These are phyloP conservation scores for Nakazawaea laoshanensis DNA, from an alignment of 805 yeast genomes.

Conservation along the genomic window DNA sequence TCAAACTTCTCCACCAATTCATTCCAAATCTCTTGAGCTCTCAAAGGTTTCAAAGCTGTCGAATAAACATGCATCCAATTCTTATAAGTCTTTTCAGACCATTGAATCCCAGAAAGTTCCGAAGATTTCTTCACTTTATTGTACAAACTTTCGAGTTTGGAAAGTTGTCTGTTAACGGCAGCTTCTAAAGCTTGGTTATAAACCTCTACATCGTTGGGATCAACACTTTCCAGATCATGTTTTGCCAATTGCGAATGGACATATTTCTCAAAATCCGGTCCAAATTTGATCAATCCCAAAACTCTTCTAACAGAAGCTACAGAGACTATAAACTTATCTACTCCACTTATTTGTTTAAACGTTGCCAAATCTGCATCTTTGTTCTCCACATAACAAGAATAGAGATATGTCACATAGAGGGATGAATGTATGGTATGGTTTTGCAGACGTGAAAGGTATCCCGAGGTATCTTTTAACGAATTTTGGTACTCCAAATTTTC, in stretches of 20 bases:
- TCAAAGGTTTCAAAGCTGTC: conserved; percentile 23
- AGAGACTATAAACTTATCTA: conserved; percentile 1
- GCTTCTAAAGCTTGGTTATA: conserved; percentile 2
- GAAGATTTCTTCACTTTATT: conserved; percentile 9
- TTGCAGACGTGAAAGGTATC: not conserved
- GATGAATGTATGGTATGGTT: conserved; percentile 1
- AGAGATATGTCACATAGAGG: conserved; percentile 5
- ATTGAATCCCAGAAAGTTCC: conserved; percentile 19
- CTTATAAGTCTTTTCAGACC: conserved; percentile 32
- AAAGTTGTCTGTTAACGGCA: conserved; percentile 5
- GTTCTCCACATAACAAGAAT: conserved; percentile 5
- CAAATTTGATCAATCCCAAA: conserved; percentile 4
- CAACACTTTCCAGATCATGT: not conserved
- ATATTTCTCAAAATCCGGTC: conserved; percentile 10
- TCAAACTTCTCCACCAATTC: conserved; percentile 26
- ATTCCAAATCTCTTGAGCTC: conserved; percentile 42
- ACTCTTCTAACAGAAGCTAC: not conserved
- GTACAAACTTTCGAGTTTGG: conserved; percentile 2
- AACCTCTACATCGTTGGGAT: conserved; percentile 7
- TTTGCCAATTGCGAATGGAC: not conserved
- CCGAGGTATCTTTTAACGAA: conserved; percentile 2
- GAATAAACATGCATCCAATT: conserved; percentile 39
- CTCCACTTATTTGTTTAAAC: conserved; percentile 2
- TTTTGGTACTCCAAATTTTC: conserved; percentile 17
- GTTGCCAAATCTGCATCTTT: conserved; percentile 14